phyloP scores from a whole-genome alignment of 1,139 yeast genomes.

The Diutina pseudorugosa region DNA sequence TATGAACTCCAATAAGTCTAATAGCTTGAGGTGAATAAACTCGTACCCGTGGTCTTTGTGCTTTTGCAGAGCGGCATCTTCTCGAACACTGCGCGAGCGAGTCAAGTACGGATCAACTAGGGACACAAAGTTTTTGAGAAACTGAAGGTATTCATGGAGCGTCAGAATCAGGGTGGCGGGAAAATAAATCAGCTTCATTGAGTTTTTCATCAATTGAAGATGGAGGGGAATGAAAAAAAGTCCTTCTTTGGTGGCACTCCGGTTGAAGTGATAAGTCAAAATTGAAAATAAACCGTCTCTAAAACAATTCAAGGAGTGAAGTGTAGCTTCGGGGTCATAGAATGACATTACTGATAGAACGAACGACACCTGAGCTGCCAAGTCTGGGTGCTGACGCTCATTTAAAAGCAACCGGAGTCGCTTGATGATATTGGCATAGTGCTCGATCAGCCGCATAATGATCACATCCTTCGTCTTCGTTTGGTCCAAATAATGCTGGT shows the following conservation, averaged over 20 bases:
- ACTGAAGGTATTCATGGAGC: neutral
- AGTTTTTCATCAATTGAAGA: conserved; percentile 25
- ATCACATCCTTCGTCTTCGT: conserved; percentile 11
- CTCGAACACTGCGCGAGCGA: neutral
- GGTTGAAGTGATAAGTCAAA: conserved; percentile 14
- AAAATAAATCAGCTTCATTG: conserved; percentile 23
- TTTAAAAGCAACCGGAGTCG: conserved; percentile 21
- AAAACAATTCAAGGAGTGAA: conserved; percentile 27
- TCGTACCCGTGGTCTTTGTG: neutral
- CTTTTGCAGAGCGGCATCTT: no score
- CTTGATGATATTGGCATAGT: conserved; percentile 27
- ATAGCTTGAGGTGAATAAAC: neutral
- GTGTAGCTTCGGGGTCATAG: conserved; percentile 34
- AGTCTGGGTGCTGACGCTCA: conserved; percentile 19
- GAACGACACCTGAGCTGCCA: conserved; percentile 27
- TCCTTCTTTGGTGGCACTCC: conserved; percentile 8
- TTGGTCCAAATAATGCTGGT: neutral
- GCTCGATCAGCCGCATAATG: conserved; percentile 20
- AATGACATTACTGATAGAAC: conserved; percentile 30
- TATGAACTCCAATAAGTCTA: conserved; percentile 13
- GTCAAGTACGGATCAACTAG: neutral
- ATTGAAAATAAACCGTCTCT: conserved; percentile 31
- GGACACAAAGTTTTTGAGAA: neutral
- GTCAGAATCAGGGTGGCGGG: conserved; percentile 13
- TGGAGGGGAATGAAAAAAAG: conserved; percentile 19